Conservation (phyloP, 2,329 filamentous ascomycete species). For the Venturia effusa region DNA sequence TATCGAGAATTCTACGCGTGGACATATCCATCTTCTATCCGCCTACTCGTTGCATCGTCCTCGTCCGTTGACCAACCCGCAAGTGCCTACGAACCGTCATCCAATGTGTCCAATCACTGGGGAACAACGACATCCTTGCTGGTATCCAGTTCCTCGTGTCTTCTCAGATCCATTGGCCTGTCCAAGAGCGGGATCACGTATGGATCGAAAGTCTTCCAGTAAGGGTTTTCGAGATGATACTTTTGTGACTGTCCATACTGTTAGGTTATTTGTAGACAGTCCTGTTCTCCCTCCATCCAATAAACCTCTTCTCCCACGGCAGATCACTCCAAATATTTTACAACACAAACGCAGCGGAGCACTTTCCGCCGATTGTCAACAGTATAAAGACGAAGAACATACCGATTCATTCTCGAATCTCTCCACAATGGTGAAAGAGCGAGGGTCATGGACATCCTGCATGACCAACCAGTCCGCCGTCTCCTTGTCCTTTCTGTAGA, state of each 20-base stretch:
- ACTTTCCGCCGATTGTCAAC: neutral
- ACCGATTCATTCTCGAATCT: slow-evolving; percentile 53
- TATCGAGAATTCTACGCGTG: neutral
- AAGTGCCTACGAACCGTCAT: neutral
- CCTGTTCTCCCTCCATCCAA: neutral
- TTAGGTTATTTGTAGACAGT: slow-evolving; percentile 11
- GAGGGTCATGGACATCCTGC: slow-evolving; percentile 58
- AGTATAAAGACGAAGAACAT: slow-evolving; percentile 28
- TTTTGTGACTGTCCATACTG: slow-evolving; percentile 21
- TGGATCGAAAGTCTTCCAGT: slow-evolving; percentile 67
- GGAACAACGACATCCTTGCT: slow-evolving; percentile 22
- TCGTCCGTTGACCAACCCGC: no score
- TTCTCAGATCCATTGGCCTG: slow-evolving; percentile 56
- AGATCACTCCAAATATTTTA: no score
- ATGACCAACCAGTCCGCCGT: slow-evolving; percentile 62
- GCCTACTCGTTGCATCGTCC: neutral
- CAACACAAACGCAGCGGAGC: neutral
- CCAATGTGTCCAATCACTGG: neutral
- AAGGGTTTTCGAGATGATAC: slow-evolving; percentile 48
- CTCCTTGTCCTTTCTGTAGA: slow-evolving; percentile 63
- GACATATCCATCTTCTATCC: neutral
- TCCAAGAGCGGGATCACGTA: slow-evolving; percentile 61
- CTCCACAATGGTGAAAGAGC: slow-evolving; percentile 67
- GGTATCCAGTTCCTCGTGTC: slow-evolving; percentile 57
- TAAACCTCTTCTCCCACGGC: neutral